phyloP scores from a whole-genome alignment of 2,329 filamentous ascomycete species.

The Penicillium sp. region DNA sequence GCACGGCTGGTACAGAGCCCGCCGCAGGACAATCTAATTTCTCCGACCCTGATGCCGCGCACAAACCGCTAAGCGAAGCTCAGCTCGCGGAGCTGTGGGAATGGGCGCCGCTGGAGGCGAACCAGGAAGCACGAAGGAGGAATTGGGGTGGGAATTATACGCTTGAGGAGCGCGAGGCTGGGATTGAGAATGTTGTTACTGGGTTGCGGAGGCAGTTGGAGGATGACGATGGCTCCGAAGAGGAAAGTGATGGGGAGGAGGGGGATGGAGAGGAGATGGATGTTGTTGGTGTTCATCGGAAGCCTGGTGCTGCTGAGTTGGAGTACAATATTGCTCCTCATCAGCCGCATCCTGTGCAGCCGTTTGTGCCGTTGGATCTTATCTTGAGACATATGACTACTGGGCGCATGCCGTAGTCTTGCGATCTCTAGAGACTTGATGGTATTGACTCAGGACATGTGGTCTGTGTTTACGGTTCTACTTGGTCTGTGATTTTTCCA shows the following conservation, averaged over 20 bases:
- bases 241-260: conserved; percentile 54
- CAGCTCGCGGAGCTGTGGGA: conserved; percentile 63
- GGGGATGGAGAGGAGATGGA: conserved; percentile 51
- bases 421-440: neutral
- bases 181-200: conserved; percentile 69
- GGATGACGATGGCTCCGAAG: conserved; percentile 54
- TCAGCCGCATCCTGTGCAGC: conserved; percentile 23
- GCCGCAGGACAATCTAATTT: neutral
- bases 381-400: conserved; percentile 55
- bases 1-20: conserved; percentile 40
- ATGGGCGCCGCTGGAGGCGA: conserved; percentile 53
- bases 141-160: conserved; percentile 68
- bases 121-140: conserved; percentile 46
- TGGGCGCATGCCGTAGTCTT: conserved; percentile 32
- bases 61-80: conserved; percentile 39
- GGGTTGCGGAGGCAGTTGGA: conserved; percentile 62
- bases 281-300: conserved; percentile 38
- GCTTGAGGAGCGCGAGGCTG: conserved; percentile 64
- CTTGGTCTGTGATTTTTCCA: neutral
- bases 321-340: conserved; percentile 38
- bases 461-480: neutral
- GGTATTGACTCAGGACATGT: neutral
- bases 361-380: conserved; percentile 46
- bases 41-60: neutral
- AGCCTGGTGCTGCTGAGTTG: conserved; percentile 32